phyloP scores from a whole-genome alignment of 768 basidiomycete species.

The Boletus pseudopeckii region DNA sequence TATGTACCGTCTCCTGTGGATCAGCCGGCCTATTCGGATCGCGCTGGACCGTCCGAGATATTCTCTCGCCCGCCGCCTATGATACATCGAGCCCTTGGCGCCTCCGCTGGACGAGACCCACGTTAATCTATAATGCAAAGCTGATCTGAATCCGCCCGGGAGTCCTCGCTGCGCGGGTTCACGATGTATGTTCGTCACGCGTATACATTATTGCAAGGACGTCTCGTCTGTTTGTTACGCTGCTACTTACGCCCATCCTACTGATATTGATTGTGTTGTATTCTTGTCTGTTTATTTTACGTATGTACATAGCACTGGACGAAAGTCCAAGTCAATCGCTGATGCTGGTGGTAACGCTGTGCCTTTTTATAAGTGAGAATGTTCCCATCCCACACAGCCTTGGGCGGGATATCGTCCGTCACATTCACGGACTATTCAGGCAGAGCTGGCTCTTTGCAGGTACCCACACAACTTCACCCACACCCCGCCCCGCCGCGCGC shows the following conservation, averaged over 20 bases:
- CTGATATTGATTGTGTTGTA: constrained; percentile 23
- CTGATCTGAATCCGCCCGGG: not conserved
- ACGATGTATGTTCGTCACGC: not conserved
- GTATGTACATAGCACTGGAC: constrained; percentile 16
- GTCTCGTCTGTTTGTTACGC: constrained; percentile 13
- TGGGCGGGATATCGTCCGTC: constrained; percentile 1
- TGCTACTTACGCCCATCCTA: constrained; percentile 19
- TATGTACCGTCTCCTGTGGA: constrained; percentile 44
- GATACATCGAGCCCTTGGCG: constrained; percentile 1
- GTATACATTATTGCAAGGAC: constrained; percentile 23
- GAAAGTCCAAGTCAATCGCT: not conserved
- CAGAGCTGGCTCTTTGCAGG: constrained; percentile 32
- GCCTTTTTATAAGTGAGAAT: not conserved
- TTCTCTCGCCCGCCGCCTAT: constrained; percentile 38
- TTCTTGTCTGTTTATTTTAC: constrained; percentile 4
- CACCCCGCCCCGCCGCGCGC: constrained; percentile 33
- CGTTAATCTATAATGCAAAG: constrained; percentile 6
- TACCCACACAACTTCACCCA: not conserved
- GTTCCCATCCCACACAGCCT: constrained; percentile 23
- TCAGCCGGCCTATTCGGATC: constrained; percentile 7
- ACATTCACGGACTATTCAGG: constrained; percentile 6
- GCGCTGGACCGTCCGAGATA: constrained; percentile 29
- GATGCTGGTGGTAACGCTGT: not conserved
- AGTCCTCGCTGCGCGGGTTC: not conserved
- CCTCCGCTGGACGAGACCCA: constrained; percentile 6